A percentile compares a stretch with the other conserved stretches of the same genome.
Evolutionary conservation across 768 basidiomycete species (phyloP).

Genomic region (Tricholoma matsutake): DNA sequence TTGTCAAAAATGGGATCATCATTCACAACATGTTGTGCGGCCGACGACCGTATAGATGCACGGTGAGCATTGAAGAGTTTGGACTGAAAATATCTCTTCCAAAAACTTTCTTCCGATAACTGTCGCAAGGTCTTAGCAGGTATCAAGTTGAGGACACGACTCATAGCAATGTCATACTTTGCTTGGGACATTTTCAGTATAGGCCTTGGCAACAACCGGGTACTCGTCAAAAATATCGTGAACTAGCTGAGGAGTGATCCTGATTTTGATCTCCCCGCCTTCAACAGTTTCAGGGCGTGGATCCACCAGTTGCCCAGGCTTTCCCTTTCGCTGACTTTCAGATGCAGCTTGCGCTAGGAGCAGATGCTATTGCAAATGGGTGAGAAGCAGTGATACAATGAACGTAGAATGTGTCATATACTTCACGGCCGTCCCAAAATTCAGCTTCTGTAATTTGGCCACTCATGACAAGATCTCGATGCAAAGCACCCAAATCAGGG

Average conservation of each 20-base stretch:
- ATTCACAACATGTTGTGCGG: constrained; percentile 79
- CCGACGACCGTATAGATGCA: constrained; percentile 86
- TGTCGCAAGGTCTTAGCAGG: constrained; percentile 26
- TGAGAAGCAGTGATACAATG: constrained; percentile 11
- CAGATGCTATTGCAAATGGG: constrained; percentile 52
- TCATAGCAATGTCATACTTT: constrained; percentile 49
- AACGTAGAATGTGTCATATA: constrained; percentile 30
- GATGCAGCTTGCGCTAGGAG: constrained; percentile 72
- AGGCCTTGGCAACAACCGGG: constrained; percentile 90
- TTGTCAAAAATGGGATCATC: constrained; percentile 94
- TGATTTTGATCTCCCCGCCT: constrained; percentile 83
- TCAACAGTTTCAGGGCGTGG: constrained; percentile 84
- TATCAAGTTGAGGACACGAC: constrained; percentile 7
- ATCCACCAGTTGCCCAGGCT: constrained; percentile 81
- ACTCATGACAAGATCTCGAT: constrained; percentile 83
- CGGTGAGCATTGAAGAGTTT: constrained; percentile 94
- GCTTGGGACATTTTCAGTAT: constrained; percentile 86
- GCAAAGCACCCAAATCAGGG: constrained; percentile 74
- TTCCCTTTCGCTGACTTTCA: constrained; percentile 75
- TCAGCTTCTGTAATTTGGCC: constrained; percentile 88
- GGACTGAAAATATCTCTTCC: constrained; percentile 96
- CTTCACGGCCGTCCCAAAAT: constrained; percentile 97
- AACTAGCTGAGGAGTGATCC: constrained; percentile 87
- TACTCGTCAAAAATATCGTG: constrained; percentile 98
- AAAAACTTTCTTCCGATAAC: constrained; percentile 91